Evolutionary conservation across 2,329 filamentous ascomycete genomes (phyloP), one percentile per base, ranked within the genome.

Genomic region (Claviceps africana): DNA sequence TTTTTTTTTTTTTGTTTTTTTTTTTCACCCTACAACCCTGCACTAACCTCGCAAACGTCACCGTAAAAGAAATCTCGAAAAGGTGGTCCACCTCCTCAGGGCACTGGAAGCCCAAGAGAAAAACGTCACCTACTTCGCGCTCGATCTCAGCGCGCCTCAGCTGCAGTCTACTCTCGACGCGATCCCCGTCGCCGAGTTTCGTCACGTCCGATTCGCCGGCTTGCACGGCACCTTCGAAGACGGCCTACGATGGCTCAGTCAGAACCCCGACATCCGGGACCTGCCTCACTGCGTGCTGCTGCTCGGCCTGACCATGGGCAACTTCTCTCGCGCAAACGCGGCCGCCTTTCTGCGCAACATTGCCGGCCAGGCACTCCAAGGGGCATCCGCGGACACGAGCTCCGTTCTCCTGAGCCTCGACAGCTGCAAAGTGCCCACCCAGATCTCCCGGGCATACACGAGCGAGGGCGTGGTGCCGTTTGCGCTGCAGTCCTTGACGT

Each of bases 281-380:
- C 19, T 44, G 30, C 48, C 48, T 22, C 48, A 45, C 25, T 50
- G 48, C 28, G 37, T 50, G 15, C 40, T 50, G 40, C 40, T 50
- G 11, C 39, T 50, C 11, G 48, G 48, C 5, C 28, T 50, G 10
- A 50, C 48, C 19, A 50, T 50, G 21, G 48, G 48, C 2, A 50
- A 50, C 37, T 50, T 50, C 28, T 50, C 48, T 8, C 40, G 48
- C 15, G 6, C 4, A n/a, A 50, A 45, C 31, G 48, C 48, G 8
- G 48, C 48, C 2, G 2, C 15, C 6, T 48, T 48, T n/a, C 22
- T 48, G 33, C 31, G 33, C 31, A 39, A 39, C 10, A 48, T 48
- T 39, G 46, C 46, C 33, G 28, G 21, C 15, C 46, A 48, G 2
- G 46, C 46, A 28, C 46, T 48, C 21, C 11, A 11, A 39, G 46